Percentiles rank a stretch among this genome's conserved stretches.
These are phyloP conservation scores for Clonostachys sp. DNA, from an alignment of 2,329 filamentous ascomycete genomes.

Conservation along the genomic window DNA sequence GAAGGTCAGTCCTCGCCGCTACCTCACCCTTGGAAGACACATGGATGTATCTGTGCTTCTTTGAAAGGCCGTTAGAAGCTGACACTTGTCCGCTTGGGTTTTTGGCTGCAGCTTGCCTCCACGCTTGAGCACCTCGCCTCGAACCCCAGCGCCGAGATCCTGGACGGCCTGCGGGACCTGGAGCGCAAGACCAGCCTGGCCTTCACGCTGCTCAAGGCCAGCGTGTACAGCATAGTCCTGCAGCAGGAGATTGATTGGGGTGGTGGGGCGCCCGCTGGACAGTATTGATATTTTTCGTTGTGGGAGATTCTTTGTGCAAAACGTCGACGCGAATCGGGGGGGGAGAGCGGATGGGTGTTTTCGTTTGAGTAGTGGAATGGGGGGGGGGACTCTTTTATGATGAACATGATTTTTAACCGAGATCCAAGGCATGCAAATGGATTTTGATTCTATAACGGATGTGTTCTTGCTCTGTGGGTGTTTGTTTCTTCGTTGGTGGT, in stretches of 20 bases:
- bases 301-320: too few species aligned
- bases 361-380: too few species aligned
- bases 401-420: too few species aligned
- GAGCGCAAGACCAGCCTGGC: constrained; percentile 94
- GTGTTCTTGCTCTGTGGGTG: too few species aligned
- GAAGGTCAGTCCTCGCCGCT: constrained; percentile 48
- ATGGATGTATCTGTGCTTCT: background rate
- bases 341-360: too few species aligned
- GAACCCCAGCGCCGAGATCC: constrained; percentile 73
- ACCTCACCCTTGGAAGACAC: background rate
- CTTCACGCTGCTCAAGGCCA: constrained; percentile 94
- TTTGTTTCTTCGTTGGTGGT: too few species aligned
- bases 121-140: constrained; percentile 61
- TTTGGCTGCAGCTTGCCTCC: constrained; percentile 44
- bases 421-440: too few species aligned
- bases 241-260: constrained; percentile 91
- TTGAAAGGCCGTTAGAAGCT: background rate
- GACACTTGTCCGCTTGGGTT: background rate
- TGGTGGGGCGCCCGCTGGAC: background rate
- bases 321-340: too few species aligned
- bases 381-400: too few species aligned
- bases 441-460: too few species aligned
- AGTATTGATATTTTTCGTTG: too few species aligned
- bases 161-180: constrained; percentile 80
- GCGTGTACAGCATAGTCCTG: constrained; percentile 96